Percentiles rank a stretch among this genome's conserved stretches.
These are phyloP conservation scores for Populus pruinosa DNA, from an alignment of 345 rosid species.

Conservation along the genomic window DNA sequence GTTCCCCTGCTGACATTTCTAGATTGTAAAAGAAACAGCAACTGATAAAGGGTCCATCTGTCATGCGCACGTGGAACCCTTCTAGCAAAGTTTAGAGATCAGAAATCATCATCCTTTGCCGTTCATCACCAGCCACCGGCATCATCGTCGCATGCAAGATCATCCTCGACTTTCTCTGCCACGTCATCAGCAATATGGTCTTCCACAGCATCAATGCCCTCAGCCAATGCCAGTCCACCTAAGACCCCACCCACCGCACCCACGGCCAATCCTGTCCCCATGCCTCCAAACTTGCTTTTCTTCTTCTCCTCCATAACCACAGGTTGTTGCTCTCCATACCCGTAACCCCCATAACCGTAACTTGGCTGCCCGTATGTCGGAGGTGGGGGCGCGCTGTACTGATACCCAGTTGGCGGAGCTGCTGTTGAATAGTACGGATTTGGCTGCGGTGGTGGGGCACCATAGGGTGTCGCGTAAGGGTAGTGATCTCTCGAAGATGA, in stretches of 20 bases:
- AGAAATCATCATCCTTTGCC: neutral
- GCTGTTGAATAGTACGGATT: slow-evolving; percentile 23
- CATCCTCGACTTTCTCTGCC: slow-evolving; percentile 65
- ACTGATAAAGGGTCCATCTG: no score
- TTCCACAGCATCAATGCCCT: slow-evolving; percentile 67
- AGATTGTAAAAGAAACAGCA: no score
- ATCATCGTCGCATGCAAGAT: slow-evolving; percentile 37
- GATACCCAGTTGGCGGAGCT: slow-evolving; percentile 36
- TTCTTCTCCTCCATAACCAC: slow-evolving; percentile 31
- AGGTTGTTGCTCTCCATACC: slow-evolving; percentile 1
- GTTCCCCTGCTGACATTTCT: no score
- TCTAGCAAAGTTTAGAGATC: slow-evolving; percentile 12
- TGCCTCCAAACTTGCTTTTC: slow-evolving; percentile 69
- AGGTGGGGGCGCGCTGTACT: slow-evolving; percentile 13
- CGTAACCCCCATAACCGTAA: slow-evolving; percentile 7
- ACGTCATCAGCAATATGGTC: slow-evolving; percentile 56
- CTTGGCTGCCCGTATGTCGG: slow-evolving; percentile 18
- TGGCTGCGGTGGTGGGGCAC: slow-evolving; percentile 23
- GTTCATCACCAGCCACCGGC: neutral
- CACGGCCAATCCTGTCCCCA: slow-evolving; percentile 81
- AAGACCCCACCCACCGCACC: slow-evolving; percentile 75
- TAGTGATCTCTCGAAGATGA: slow-evolving; percentile 27
- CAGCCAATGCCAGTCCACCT: slow-evolving; percentile 72
- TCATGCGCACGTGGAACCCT: neutral
- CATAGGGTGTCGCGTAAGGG: slow-evolving; percentile 29